Percentiles rank a stretch among this genome's conserved stretches.
These are phyloP conservation scores for Ophiorrhiza pumila DNA, from an alignment of 257 asterid species.

Conservation along the genomic window DNA sequence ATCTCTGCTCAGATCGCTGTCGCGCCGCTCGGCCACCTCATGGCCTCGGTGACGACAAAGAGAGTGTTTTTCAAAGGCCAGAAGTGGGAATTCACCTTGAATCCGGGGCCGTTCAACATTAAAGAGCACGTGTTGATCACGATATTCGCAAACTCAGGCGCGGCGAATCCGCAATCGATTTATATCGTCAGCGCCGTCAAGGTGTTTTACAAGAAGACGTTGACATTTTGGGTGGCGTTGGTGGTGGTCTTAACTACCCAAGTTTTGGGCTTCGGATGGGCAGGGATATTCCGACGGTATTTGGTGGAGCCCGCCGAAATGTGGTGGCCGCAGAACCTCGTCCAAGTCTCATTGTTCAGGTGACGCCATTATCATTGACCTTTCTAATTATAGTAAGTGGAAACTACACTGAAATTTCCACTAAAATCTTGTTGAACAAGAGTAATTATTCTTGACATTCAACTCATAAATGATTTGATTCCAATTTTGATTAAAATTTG, in stretches of 20 bases:
- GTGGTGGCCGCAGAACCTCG: slow-evolving; percentile 99
- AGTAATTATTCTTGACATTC: background rate
- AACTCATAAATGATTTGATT: background rate
- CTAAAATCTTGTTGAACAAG: background rate
- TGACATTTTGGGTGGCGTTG: slow-evolving; percentile 79
- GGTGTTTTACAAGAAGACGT: slow-evolving; percentile 53
- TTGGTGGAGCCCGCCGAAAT: slow-evolving; percentile 93
- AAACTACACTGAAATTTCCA: no score
- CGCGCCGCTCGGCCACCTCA: slow-evolving; percentile 79
- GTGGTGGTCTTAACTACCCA: slow-evolving; percentile 78
- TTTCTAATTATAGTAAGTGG: background rate
- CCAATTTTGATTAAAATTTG: slow-evolving; percentile 3
- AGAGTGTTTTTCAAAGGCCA: slow-evolving; percentile 60
- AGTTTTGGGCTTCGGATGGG: slow-evolving; percentile 58
- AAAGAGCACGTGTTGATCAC: slow-evolving; percentile 93
- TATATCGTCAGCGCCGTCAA: slow-evolving; percentile 81
- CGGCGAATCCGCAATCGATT: slow-evolving; percentile 78
- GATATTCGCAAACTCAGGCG: slow-evolving; percentile 83
- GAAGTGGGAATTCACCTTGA: slow-evolving; percentile 61
- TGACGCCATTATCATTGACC: slow-evolving; percentile 12
- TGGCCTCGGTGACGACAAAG: slow-evolving; percentile 54
- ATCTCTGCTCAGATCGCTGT: slow-evolving; percentile 92
- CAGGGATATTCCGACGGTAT: slow-evolving; percentile 76
- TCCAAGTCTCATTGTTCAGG: slow-evolving; percentile 94
- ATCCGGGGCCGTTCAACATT: slow-evolving; percentile 71